Conservation (phyloP, 2,329 filamentous ascomycete species). For the Beauveria caledonica region DNA sequence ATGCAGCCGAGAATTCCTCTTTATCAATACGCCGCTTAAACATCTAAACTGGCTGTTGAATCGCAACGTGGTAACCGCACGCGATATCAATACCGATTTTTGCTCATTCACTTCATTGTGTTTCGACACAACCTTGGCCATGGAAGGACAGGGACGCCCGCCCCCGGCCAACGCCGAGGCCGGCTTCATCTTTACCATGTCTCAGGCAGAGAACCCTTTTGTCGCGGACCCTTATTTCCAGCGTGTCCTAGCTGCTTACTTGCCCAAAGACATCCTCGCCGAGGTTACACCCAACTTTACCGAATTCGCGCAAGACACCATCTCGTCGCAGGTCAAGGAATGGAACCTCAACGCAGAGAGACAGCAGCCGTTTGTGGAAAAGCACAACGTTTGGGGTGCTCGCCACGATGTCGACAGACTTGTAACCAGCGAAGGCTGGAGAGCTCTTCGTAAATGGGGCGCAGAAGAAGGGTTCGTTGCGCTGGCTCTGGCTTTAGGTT, state of each 20-base stretch:
- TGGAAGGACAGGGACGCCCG: not conserved
- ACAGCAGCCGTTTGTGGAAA: conserved; percentile 12
- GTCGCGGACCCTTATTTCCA: conserved; percentile 7
- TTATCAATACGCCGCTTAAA: too few relatives aligned
- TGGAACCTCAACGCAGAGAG: conserved; percentile 12
- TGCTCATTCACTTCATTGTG: not conserved
- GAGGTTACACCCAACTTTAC: not conserved
- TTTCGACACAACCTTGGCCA: not conserved
- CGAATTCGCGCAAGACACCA: not conserved
- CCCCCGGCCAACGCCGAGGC: conserved; percentile 4
- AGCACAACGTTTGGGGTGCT: conserved; percentile 12
- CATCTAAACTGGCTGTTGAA: too few relatives aligned
- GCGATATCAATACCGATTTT: not conserved
- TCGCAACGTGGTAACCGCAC: not conserved
- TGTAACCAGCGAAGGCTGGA: conserved; percentile 13
- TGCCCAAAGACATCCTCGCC: not conserved
- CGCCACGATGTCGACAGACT: conserved; percentile 11
- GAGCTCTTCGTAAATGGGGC: conserved; percentile 10
- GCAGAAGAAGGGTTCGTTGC: conserved; percentile 4
- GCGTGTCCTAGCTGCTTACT: not conserved
- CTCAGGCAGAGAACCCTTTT: conserved; percentile 4
- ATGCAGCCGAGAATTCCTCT: too few relatives aligned
- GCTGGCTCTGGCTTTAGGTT: not conserved
- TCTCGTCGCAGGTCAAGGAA: conserved; percentile 3
- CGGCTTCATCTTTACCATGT: conserved; percentile 11